Evolutionary conservation across 192 early-diverging fungal genomes (phyloP).

Genomic region (Coemansia sp.): DNA sequence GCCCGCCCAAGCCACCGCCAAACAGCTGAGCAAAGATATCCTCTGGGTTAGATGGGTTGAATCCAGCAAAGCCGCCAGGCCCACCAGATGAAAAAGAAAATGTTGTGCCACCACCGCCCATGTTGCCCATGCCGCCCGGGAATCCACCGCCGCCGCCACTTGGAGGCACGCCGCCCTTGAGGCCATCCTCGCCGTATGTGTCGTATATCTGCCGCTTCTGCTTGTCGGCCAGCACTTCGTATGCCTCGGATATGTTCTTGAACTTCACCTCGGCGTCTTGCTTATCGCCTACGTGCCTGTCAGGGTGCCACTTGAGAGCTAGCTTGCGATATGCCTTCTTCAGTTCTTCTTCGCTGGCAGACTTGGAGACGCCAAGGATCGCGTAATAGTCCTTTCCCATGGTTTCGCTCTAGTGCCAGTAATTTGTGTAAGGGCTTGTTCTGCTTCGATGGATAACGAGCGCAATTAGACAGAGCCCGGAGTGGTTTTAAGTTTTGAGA

Average conservation of each 20-base stretch:
- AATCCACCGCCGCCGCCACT: slow-evolving; percentile 59
- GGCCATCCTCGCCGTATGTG: slow-evolving; percentile 91
- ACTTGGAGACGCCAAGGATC: slow-evolving; percentile 77
- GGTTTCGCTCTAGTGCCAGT: not conserved
- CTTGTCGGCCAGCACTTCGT: slow-evolving; percentile 91
- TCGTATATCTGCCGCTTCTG: slow-evolving; percentile 94
- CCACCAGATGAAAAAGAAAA: slow-evolving; percentile 69
- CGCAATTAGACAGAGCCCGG: not conserved
- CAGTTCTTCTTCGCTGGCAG: slow-evolving; percentile 77
- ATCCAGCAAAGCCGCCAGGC: slow-evolving; percentile 67
- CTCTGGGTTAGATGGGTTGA: slow-evolving; percentile 81
- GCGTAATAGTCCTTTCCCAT: slow-evolving; percentile 97
- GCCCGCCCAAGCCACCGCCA: slow-evolving; percentile 56
- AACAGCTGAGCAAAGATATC: slow-evolving; percentile 94
- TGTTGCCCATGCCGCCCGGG: slow-evolving; percentile 30
- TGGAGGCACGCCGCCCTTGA: slow-evolving; percentile 65
- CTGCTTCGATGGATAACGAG: not conserved
- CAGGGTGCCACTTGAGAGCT: slow-evolving; percentile 60
- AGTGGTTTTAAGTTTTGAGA: no score
- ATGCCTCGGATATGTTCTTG: slow-evolving; percentile 99
- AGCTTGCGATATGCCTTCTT: slow-evolving; percentile 81
- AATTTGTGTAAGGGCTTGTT: not conserved
- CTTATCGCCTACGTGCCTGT: slow-evolving; percentile 47
- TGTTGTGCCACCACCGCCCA: slow-evolving; percentile 60
- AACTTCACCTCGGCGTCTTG: slow-evolving; percentile 65